Percentiles rank a stretch among this genome's conserved stretches.
phyloP scores from a whole-genome alignment of 2,329 filamentous ascomycete species.

The Curvularia sp. region DNA sequence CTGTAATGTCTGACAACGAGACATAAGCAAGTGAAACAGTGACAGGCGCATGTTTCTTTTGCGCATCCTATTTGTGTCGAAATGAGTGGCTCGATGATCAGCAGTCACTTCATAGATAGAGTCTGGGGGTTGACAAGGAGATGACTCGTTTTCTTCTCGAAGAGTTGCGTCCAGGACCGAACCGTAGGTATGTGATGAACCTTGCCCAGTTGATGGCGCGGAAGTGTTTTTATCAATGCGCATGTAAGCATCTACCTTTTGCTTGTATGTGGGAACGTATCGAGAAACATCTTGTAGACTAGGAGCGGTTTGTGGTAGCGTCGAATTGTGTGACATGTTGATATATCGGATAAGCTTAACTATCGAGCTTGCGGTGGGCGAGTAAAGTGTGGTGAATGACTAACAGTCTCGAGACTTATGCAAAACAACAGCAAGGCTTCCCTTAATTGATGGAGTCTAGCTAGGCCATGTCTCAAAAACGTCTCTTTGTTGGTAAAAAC shows the following conservation, averaged over 20 bases:
- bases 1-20: conserved; percentile 26
- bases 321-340: background rate
- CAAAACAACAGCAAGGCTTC: background rate
- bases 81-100: background rate
- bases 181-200: background rate
- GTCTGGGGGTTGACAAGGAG: background rate
- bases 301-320: background rate
- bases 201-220: background rate
- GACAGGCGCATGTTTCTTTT: conserved; percentile 8
- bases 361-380: background rate
- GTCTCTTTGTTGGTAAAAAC: background rate
- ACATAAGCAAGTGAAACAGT: conserved; percentile 18
- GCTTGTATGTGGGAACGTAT: background rate
- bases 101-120: background rate
- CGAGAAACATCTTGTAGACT: background rate
- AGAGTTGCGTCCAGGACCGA: background rate
- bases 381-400: no score
- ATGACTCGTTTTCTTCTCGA: background rate
- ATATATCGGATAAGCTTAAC: no score
- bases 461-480: background rate
- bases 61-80: background rate
- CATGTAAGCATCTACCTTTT: background rate
- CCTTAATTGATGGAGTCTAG: no score
- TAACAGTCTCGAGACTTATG: background rate
- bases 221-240: background rate